These are phyloP conservation scores for Fusarium sp. DNA, from an alignment of 2,329 filamentous ascomycete species.

Conservation along the genomic window DNA sequence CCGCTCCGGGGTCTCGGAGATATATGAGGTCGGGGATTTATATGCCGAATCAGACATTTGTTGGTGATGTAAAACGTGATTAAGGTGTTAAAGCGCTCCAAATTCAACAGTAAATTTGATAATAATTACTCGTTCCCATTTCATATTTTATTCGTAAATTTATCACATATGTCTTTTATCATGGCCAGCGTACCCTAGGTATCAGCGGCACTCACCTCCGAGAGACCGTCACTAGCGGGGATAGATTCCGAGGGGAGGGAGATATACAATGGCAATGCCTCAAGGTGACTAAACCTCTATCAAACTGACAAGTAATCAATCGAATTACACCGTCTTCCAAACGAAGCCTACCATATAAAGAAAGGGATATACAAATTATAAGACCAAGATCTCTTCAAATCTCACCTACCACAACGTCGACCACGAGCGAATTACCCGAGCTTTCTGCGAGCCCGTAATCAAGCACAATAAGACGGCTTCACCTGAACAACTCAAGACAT, in stretches of 20 bases:
- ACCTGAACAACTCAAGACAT: constrained; percentile 7
- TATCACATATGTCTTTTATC: not conserved
- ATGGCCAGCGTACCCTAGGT: not conserved
- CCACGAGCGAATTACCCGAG: constrained; percentile 46
- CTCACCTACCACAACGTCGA: constrained; percentile 4
- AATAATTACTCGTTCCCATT: not conserved
- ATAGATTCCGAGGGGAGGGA: constrained; percentile 23
- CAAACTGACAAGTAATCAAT: not conserved
- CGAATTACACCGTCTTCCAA: not conserved
- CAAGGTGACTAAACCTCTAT: constrained; percentile 9
- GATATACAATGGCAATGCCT: too few species aligned
- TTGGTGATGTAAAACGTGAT: constrained; percentile 1
- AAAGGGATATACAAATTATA: not conserved
- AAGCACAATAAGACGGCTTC: constrained; percentile 15
- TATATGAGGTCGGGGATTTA: not conserved
- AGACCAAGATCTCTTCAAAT: not conserved
- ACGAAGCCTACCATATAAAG: not conserved
- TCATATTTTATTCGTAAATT: not conserved
- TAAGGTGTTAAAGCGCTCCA: not conserved
- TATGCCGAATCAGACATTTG: constrained; percentile 13
- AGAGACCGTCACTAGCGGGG: constrained; percentile 31
- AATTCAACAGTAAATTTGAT: too few species aligned
- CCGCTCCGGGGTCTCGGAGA: constrained; percentile 34
- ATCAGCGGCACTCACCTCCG: constrained; percentile 27
- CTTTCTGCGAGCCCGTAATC: constrained; percentile 42